phyloP scores from a whole-genome alignment of 2,329 filamentous ascomycete species.

The Colletotrichum higginsianum region DNA sequence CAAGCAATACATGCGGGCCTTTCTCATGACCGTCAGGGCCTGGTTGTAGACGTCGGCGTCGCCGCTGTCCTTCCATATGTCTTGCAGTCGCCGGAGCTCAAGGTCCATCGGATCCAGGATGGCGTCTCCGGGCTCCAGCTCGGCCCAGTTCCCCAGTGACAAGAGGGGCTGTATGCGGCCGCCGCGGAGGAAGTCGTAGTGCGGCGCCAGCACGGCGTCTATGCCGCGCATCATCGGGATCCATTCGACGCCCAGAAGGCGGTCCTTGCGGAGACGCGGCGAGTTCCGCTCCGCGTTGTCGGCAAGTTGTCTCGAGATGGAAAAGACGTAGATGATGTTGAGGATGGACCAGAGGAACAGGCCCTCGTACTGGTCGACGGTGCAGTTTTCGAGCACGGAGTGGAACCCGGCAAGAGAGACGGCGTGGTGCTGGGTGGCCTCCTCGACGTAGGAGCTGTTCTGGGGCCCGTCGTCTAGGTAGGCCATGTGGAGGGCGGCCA shows the following conservation, averaged over 20 bases:
- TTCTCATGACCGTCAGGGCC: conserved; percentile 33
- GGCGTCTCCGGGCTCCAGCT: conserved; percentile 31
- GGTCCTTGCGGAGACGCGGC: conserved; percentile 27
- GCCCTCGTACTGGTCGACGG: conserved; percentile 30
- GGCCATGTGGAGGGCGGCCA: conserved; percentile 42
- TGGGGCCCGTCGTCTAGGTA: background rate
- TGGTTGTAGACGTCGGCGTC: conserved; percentile 39
- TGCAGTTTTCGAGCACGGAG: conserved; percentile 15
- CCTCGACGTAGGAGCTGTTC: background rate
- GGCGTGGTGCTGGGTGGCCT: conserved; percentile 39
- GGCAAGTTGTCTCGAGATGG: conserved; percentile 6
- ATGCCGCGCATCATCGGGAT: conserved; percentile 45
- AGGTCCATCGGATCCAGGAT: conserved; percentile 15
- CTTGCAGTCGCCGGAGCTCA: conserved; percentile 24
- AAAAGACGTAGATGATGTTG: conserved; percentile 41
- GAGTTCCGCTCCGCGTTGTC: background rate
- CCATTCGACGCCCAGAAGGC: conserved; percentile 43
- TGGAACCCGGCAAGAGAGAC: conserved; percentile 31
- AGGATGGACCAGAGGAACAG: conserved; percentile 38
- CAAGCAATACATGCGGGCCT: conserved; percentile 35
- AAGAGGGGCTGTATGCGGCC: conserved; percentile 30
- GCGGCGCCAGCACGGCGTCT: conserved; percentile 37
- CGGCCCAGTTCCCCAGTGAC: conserved; percentile 43
- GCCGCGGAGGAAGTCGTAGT: conserved; percentile 19
- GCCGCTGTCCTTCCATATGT: conserved; percentile 28